Base-by-base conservation (phyloP, 352 stramenopile species). In the Phytophthora melonis region DNA sequence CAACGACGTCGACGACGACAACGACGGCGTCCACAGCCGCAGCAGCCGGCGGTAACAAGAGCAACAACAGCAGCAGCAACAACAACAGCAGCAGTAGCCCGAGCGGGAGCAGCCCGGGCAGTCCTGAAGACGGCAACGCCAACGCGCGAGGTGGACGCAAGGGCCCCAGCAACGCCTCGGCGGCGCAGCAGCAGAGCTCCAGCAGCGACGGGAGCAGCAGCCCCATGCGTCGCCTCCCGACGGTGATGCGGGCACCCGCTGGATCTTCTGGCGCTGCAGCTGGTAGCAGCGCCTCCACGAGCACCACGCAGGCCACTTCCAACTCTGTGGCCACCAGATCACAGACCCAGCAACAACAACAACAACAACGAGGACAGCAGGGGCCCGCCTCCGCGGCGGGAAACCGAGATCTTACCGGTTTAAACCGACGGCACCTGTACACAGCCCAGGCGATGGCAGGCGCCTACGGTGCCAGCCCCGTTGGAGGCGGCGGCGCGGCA, bases 171-270 rank as follows among this genome's bases (percentile, higher is more conserved):
- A 67, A 49, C 21, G 41, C 52, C 5, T n/a, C 47, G 19, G n/a
- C 43, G n/a, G 16, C 43, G 16, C 55, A 70, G 59, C 21, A 75
- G 59, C 30, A 68, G 77, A 76, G 60, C 56, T 61, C 57, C 50
- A 70, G 59, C 21, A 75, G 59, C 30, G 70, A 78, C 54, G 53
- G 56, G 5, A 19, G 41, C 25, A 78, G 32, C 34, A 86, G 79
- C 52, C 83, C 80, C n/a, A 63, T 86, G 67, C 69, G 68, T 1
- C 80, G 80, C 5, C 68, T 87, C 8, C 82, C 80, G 21, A 43
- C 78, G 4, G 79, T 89, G 58, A 34, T 87, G 61, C 78, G 70
- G 1, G 59, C 71, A 4, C 72, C 75, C 5, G 23, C 63, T 7
- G 45, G 45, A 2, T 18, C 67, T 0, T 19, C 60, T 7, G 59